A percentile compares a stretch with the other conserved stretches of the same genome.
These are phyloP conservation scores for Pyrus betulifolia DNA, from an alignment of 306 rosid species.

Conservation along the genomic window DNA sequence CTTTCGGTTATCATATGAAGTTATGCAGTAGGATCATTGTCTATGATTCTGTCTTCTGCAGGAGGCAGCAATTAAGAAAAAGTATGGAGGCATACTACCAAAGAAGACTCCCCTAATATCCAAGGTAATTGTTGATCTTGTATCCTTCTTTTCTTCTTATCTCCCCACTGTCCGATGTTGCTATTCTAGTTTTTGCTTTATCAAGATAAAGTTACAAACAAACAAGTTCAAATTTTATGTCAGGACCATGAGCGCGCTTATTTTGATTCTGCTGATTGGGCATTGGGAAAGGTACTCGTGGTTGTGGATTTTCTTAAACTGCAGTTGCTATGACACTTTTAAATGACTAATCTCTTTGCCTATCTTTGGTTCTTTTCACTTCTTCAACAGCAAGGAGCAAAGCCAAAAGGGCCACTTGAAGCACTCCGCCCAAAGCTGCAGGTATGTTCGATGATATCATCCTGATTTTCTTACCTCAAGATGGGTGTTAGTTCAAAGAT, in stretches of 20 bases:
- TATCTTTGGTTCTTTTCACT: constrained; percentile 18
- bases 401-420: constrained; percentile 98
- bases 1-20: neutral
- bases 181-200: neutral
- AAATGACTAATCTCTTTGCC: constrained; percentile 16
- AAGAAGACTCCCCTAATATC: constrained; percentile 93
- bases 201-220: constrained; percentile 6
- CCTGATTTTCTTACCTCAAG: neutral
- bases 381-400: constrained; percentile 66
- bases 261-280: constrained; percentile 99
- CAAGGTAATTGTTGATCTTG: constrained; percentile 43
- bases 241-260: constrained; percentile 98
- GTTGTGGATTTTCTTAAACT: constrained; percentile 3
- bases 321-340: constrained; percentile 2
- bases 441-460: constrained; percentile 32
- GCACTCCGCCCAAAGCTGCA: constrained; percentile 97
- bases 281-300: constrained; percentile 75
- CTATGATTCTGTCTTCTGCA: constrained; percentile 27
- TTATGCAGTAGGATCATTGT: constrained; percentile 14
- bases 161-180: neutral
- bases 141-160: neutral
- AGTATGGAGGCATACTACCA: constrained; percentile 87
- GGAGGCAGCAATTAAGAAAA: constrained; percentile 76
- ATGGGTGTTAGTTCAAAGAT: neutral
- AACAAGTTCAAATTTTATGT: constrained; percentile 16